Evolutionary conservation across 2,329 filamentous ascomycete species (phyloP).

Genomic region (Sporothrix variecibatus): DNA sequence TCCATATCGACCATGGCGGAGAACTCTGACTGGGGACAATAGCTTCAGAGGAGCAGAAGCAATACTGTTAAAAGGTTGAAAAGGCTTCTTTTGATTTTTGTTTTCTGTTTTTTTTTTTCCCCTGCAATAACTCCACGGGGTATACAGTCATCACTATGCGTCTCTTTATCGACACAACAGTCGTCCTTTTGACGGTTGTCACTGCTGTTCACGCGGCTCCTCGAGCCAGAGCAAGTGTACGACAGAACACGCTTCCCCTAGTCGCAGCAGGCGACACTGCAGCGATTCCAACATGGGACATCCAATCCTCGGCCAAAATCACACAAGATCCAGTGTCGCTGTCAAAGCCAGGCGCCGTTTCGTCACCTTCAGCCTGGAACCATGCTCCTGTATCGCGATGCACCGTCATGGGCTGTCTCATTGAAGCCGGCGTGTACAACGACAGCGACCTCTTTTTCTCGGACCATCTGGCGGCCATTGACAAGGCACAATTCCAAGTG

Average conservation of each 20-base stretch:
- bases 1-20: neutral
- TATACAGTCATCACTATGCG: neutral
- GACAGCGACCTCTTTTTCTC: slow-evolving; percentile 60
- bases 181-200: neutral
- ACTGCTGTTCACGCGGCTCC: neutral
- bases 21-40: neutral
- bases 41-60: neutral
- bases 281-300: slow-evolving; percentile 49
- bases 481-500: slow-evolving; percentile 50
- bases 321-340: slow-evolving; percentile 42
- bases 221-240: neutral
- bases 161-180: neutral
- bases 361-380: slow-evolving; percentile 48
- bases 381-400: slow-evolving; percentile 48
- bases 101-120: neutral
- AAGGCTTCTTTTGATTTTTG: too few relatives aligned
- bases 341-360: slow-evolving; percentile 39
- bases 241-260: neutral
- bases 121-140: neutral
- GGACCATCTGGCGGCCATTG: slow-evolving; percentile 45
- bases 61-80: neutral
- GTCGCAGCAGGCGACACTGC: slow-evolving; percentile 34
- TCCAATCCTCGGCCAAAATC: slow-evolving; percentile 48
- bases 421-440: slow-evolving; percentile 54
- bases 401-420: slow-evolving; percentile 59